Evolutionary conservation across 768 basidiomycete species (phyloP), one percentile per base, ranked within the genome.

Genomic region (Pisolithus orientalis): DNA sequence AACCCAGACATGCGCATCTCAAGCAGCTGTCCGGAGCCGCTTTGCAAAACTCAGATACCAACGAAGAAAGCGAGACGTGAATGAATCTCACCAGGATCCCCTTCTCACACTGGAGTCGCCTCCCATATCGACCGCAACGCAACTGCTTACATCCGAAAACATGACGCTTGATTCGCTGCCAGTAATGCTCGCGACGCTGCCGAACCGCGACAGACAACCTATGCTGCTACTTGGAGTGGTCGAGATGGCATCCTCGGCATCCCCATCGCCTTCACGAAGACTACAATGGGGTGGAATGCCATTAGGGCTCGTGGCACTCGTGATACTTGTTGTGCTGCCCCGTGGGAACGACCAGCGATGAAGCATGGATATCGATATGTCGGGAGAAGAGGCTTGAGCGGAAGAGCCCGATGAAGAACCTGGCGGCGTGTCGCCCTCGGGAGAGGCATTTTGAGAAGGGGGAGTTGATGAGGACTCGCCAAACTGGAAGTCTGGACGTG

Each of bases 401-500:
- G 57, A 32, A n/a, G 46, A 24, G 11, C 24, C 21, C 3, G 46
- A 47, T 5, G 46, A 47, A 9, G 28, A 34, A 9, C 28, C 37
- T 24, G 32, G 47, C 1, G 66, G 62, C 3, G 66, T 61, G 27
- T 68, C 68, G 0, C 54, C 28, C 1, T 84, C 82, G 11, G 77
- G 74, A 14, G 81, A 80, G 16, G 72, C 64, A 57, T 77, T 72
- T 3, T 79, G 72, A 0, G 78, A 60, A 2, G 71, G 59, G 6
- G 44, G 32, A 16, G 62, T 72, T 3, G 76, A 76, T 47, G 71
- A 78, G 28, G 83, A 79, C 9, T 76, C 75, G 53, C 83, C 83
- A 57, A 85, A 85, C 44, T 80, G 80, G 70, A 81, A 85, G 51
- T 76, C 77, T 39, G 81, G 81, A 5, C 75, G 73, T 2, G 83